phyloP scores from a whole-genome alignment of 495 filamentous ascomycete genomes.

The Talaromyces ruber region DNA sequence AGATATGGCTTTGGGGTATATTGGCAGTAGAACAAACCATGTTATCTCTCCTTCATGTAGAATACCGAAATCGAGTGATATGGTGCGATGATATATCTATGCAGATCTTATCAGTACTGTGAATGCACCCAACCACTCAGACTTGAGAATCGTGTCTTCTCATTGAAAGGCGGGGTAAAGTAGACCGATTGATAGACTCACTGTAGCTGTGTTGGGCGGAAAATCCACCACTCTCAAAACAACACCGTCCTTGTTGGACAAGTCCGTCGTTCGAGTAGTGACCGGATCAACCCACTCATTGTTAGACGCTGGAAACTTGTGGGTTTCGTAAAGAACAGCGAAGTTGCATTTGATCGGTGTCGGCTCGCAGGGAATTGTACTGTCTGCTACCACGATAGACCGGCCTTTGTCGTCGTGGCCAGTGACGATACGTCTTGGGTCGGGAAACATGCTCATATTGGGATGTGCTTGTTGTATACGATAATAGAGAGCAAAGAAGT shows the following conservation, averaged over 20 bases:
- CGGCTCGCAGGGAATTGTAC: slow-evolving; percentile 1
- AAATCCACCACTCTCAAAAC: slow-evolving; percentile 10
- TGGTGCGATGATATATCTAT: slow-evolving; percentile 48
- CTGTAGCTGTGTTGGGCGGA: slow-evolving; percentile 7
- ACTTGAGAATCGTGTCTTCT: too few relatives aligned
- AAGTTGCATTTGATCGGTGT: slow-evolving; percentile 8
- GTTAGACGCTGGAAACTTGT: slow-evolving; percentile 8
- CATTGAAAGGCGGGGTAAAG: background rate
- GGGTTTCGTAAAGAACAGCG: slow-evolving; percentile 9
- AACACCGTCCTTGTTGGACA: slow-evolving; percentile 7
- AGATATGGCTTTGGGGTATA: background rate
- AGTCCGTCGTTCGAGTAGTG: background rate
- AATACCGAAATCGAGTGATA: slow-evolving; percentile 57
- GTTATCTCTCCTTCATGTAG: slow-evolving; percentile 28
- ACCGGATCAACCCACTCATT: slow-evolving; percentile 7
- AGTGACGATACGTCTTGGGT: slow-evolving; percentile 10
- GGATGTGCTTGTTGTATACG: background rate
- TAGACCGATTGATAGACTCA: background rate
- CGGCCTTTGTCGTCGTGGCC: slow-evolving; percentile 7
- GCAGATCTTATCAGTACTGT: background rate
- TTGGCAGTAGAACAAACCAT: background rate
- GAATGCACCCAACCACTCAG: background rate
- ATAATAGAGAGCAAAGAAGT: background rate
- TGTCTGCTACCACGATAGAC: slow-evolving; percentile 7
- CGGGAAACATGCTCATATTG: slow-evolving; percentile 4